phyloP scores from a whole-genome alignment of 495 filamentous ascomycete species.

The Poronia punctata region DNA sequence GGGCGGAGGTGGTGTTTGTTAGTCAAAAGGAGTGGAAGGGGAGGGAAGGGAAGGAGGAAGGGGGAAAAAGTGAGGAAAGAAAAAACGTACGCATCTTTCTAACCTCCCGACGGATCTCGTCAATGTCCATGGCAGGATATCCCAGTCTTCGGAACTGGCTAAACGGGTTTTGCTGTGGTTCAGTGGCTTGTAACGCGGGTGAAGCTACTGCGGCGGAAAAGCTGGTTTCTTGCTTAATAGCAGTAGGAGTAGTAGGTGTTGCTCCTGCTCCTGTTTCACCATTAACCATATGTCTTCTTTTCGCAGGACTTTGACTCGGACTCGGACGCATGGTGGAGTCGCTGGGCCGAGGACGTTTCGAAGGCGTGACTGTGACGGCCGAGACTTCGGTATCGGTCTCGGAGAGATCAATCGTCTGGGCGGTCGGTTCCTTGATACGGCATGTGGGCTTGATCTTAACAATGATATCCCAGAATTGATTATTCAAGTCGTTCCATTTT shows the following conservation, averaged over 20 bases:
- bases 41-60: too few species aligned
- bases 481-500: conserved; percentile 24
- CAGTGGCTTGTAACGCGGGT: conserved; percentile 7
- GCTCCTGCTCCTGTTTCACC: conserved; percentile 13
- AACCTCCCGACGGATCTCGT: conserved; percentile 32
- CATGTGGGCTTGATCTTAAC: conserved; percentile 38
- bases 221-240: conserved; percentile 9
- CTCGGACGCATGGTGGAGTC: conserved; percentile 19
- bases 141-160: conserved; percentile 12
- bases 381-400: conserved; percentile 20
- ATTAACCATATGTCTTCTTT: conserved; percentile 8
- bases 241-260: not conserved
- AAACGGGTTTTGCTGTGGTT: conserved; percentile 12
- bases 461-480: conserved; percentile 29
- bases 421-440: conserved; percentile 25
- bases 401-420: conserved; percentile 24
- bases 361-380: conserved; percentile 11
- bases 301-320: conserved; percentile 14
- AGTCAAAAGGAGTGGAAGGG: too few species aligned
- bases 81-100: conserved; percentile 18
- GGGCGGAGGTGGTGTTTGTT: not conserved
- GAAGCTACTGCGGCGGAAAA: conserved; percentile 4
- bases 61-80: too few species aligned
- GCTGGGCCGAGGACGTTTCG: conserved; percentile 15
- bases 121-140: conserved; percentile 20